Percentiles rank a stretch among this genome's conserved stretches.
These are phyloP conservation scores for Trichophyton schoenleinii DNA, from an alignment of 2,329 filamentous ascomycete species.

Conservation along the genomic window DNA sequence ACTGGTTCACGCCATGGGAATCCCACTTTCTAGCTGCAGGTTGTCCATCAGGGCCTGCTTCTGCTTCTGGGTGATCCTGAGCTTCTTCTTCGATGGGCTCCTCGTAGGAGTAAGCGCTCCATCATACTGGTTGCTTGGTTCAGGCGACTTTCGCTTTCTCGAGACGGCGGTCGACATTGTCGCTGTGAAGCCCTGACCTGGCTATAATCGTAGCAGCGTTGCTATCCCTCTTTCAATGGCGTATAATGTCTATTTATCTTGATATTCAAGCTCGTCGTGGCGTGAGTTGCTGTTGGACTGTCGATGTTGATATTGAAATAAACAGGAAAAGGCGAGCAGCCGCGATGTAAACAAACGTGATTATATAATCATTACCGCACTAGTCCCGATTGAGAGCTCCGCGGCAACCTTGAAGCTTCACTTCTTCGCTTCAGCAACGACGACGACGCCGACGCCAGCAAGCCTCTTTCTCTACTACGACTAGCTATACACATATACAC, in stretches of 20 bases:
- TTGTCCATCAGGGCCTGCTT: slow-evolving; percentile 86
- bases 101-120: slow-evolving; percentile 31
- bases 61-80: slow-evolving; percentile 54
- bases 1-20: background rate
- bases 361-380: background rate
- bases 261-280: background rate
- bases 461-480: background rate
- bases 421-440: background rate
- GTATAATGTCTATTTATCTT: background rate
- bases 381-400: slow-evolving; percentile 8
- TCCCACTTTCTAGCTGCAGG: slow-evolving; percentile 70
- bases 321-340: background rate
- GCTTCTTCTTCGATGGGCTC: slow-evolving; percentile 52
- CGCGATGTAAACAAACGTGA: slow-evolving; percentile 12
- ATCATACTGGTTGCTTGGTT: slow-evolving; percentile 29
- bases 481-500: background rate
- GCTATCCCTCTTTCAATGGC: background rate
- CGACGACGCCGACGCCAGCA: background rate
- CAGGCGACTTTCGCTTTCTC: slow-evolving; percentile 31
- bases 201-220: background rate
- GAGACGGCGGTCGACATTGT: slow-evolving; percentile 26
- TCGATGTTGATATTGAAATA: background rate
- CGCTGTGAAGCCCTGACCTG: background rate
- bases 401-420: slow-evolving; percentile 2
- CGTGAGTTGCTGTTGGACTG: no score